Percentiles rank a stretch among this genome's conserved stretches.
Conservation (phyloP, 257 asterid genomes). For the Oldenlandia corymbosa region DNA sequence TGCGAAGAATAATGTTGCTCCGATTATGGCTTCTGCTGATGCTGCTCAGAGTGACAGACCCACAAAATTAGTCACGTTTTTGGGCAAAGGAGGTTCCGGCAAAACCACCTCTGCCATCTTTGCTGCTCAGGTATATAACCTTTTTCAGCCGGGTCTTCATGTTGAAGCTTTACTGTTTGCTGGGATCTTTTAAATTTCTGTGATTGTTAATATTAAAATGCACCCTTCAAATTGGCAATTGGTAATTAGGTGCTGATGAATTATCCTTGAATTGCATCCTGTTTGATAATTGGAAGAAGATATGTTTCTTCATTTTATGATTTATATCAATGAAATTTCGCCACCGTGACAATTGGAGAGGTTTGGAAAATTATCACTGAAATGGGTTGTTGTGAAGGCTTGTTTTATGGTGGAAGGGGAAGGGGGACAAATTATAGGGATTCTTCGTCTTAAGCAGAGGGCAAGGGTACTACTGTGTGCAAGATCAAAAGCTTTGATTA, state of each 20-base stretch:
- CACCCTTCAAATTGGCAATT: not conserved
- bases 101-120: slow-evolving; percentile 84
- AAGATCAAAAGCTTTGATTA: not conserved
- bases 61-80: slow-evolving; percentile 67
- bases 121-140: slow-evolving; percentile 80
- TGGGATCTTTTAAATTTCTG: not conserved
- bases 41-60: slow-evolving; percentile 37
- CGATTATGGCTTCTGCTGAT: slow-evolving; percentile 33
- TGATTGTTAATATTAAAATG: not conserved
- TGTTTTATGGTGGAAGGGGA: not conserved
- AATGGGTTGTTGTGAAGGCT: not conserved
- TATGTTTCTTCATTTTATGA: not conserved
- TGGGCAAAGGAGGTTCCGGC: slow-evolving; percentile 97
- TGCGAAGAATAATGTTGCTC: slow-evolving; percentile 23
- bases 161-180: not conserved
- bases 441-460: not conserved
- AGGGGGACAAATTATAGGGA: no score
- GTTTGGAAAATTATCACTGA: not conserved
- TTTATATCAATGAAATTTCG: not conserved
- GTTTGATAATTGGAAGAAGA: not conserved
- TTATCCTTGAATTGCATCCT: not conserved
- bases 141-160: not conserved
- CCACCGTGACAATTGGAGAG: not conserved
- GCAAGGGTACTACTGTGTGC: not conserved
- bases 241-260: not conserved